Conservation (phyloP, 495 filamentous ascomycete genomes). For the Podospora australis region DNA sequence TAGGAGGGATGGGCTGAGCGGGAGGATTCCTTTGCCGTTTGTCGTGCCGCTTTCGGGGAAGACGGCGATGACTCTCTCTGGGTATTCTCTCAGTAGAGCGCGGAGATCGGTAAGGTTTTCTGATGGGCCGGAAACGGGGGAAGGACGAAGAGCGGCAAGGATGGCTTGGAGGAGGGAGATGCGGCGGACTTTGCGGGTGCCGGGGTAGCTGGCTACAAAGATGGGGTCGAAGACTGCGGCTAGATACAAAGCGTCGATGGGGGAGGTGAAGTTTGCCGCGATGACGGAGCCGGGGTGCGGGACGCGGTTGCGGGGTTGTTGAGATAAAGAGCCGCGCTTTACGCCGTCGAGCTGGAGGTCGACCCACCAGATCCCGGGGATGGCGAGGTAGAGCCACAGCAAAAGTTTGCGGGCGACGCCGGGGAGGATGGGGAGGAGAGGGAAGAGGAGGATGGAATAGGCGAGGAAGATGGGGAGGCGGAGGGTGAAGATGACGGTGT, state of each 20-base stretch:
- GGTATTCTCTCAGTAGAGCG: constrained; percentile 58
- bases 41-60: constrained; percentile 93
- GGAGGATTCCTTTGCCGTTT: constrained; percentile 85
- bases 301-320: constrained; percentile 58
- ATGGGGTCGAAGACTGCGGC: constrained; percentile 93
- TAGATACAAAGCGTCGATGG: constrained; percentile 91
- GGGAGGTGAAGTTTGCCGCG: constrained; percentile 82
- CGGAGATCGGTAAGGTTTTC: constrained; percentile 50
- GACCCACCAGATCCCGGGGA: constrained; percentile 94
- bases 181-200: constrained; percentile 61
- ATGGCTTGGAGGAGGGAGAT: constrained; percentile 73
- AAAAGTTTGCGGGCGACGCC: constrained; percentile 70
- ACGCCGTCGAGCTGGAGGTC: constrained; percentile 95
- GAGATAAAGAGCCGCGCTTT: constrained; percentile 63
- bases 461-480: constrained; percentile 73
- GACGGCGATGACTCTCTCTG: constrained; percentile 66
- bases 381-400: constrained; percentile 77
- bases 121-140: constrained; percentile 40
- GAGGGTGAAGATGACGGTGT: constrained; percentile 68
- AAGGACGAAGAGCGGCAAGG: constrained; percentile 58
- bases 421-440: constrained; percentile 76
- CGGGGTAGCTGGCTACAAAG: constrained; percentile 78
- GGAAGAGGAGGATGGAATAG: constrained; percentile 63
- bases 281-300: constrained; percentile 74
- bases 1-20: constrained; percentile 67